Evolutionary conservation across 73 alveolate genomes (phyloP).

Genomic region (Vitrella brassicaformis): DNA sequence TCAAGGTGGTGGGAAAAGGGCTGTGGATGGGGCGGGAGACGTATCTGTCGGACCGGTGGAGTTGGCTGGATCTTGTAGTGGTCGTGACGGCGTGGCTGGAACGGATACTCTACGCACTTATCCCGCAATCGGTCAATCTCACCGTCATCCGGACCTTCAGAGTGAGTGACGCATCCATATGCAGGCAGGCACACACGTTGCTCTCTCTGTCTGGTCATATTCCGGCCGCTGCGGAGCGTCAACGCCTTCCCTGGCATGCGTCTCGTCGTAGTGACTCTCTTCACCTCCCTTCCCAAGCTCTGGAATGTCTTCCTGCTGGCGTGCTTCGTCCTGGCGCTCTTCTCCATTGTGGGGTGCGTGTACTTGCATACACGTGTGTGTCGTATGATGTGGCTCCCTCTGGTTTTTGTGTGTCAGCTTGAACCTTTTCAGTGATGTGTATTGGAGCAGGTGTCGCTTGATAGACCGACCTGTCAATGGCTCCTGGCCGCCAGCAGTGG

Average conservation of each 20-base stretch:
- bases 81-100: constrained; percentile 38
- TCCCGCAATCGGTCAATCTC: neutral
- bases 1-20: constrained; percentile 64
- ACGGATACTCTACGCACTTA: constrained; percentile 17
- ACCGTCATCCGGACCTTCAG: neutral
- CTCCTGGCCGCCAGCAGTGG: too few relatives aligned
- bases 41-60: constrained; percentile 55
- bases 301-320: constrained; percentile 69
- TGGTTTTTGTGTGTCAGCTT: neutral
- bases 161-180: too few relatives aligned
- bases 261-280: constrained; percentile 30
- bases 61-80: constrained; percentile 36
- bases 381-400: too few relatives aligned
- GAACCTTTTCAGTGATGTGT: too few relatives aligned
- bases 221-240: constrained; percentile 45
- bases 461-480: too few relatives aligned
- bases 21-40: constrained; percentile 48
- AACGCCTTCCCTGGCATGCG: constrained; percentile 39
- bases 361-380: neutral
- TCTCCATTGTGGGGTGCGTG: constrained; percentile 63
- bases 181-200: too few relatives aligned
- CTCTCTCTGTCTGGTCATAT: too few relatives aligned
- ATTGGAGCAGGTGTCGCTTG: too few relatives aligned
- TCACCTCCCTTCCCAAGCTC: constrained; percentile 46
- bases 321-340: constrained; percentile 69